phyloP scores from a whole-genome alignment of 1,284 basidiomycete genomes.

The Puccinia novopanici region DNA sequence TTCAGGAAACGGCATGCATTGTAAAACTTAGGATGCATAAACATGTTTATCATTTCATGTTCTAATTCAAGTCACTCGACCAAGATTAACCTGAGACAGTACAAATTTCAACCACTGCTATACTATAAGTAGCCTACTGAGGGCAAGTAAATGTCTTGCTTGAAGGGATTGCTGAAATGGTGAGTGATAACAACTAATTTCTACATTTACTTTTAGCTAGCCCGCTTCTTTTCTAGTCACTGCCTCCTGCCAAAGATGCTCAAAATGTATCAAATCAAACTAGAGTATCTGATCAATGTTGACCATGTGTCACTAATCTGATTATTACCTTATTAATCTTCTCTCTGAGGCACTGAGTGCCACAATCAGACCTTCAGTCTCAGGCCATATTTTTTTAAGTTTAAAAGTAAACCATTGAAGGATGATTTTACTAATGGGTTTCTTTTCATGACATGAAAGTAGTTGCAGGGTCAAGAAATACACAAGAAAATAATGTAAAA shows the following conservation, averaged over 20 bases:
- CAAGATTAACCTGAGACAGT: background rate
- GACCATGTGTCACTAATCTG: background rate
- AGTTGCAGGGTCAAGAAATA: too few relatives aligned
- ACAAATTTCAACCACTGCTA: background rate
- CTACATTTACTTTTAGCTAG: too few relatives aligned
- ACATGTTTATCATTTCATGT: too few relatives aligned
- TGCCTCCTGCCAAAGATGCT: slow-evolving; percentile 3
- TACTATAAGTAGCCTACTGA: background rate
- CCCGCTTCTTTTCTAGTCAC: background rate
- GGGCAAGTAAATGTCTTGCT: background rate
- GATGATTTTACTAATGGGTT: too few relatives aligned
- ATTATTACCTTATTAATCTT: slow-evolving; percentile 16
- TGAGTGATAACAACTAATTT: too few relatives aligned
- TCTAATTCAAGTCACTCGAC: background rate
- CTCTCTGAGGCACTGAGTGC: slow-evolving; percentile 10
- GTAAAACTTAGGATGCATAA: too few relatives aligned
- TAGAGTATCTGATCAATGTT: slow-evolving; percentile 20
- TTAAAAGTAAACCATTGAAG: too few relatives aligned
- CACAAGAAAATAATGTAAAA: too few relatives aligned
- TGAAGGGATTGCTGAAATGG: too few relatives aligned
- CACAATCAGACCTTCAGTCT: background rate
- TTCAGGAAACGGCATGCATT: too few relatives aligned
- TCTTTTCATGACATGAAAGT: too few relatives aligned
- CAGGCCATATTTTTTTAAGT: too few relatives aligned
- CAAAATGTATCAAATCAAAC: slow-evolving; percentile 25